Conservation (phyloP, 495 filamentous ascomycete genomes). For the Niebla homalea region DNA sequence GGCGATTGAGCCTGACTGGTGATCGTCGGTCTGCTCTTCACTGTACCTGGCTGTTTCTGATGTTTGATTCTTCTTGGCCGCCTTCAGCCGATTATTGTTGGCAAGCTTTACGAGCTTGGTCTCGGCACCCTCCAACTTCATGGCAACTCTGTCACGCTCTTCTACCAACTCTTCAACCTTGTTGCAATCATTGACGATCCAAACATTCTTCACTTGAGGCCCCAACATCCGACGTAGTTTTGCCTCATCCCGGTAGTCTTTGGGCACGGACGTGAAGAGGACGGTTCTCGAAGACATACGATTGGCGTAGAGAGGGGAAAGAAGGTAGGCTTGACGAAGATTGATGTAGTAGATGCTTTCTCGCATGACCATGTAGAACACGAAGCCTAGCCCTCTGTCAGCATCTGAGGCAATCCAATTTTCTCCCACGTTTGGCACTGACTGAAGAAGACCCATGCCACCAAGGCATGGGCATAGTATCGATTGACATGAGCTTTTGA, state of each 20-base stretch:
- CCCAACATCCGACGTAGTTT: slow-evolving; percentile 72
- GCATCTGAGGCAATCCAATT: background rate
- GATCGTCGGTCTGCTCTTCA: slow-evolving; percentile 40
- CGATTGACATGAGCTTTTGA: slow-evolving; percentile 38
- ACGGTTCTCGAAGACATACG: slow-evolving; percentile 91
- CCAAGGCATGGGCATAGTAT: slow-evolving; percentile 65
- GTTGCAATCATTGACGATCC: slow-evolving; percentile 69
- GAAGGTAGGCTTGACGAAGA: slow-evolving; percentile 83
- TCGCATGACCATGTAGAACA: slow-evolving; percentile 79
- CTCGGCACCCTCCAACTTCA: slow-evolving; percentile 81
- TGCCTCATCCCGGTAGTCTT: slow-evolving; percentile 55
- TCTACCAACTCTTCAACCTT: slow-evolving; percentile 75
- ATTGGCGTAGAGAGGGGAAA: slow-evolving; percentile 75
- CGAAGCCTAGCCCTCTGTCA: slow-evolving; percentile 38
- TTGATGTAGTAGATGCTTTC: slow-evolving; percentile 94
- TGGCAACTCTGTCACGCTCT: slow-evolving; percentile 68
- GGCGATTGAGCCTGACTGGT: slow-evolving; percentile 62
- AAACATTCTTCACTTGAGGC: slow-evolving; percentile 60
- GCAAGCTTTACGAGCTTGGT: slow-evolving; percentile 75
- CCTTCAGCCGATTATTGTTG: slow-evolving; percentile 62
- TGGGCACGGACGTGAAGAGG: slow-evolving; percentile 76
- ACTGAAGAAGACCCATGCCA: slow-evolving; percentile 65
- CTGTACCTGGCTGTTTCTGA: slow-evolving; percentile 34
- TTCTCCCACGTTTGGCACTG: slow-evolving; percentile 8
- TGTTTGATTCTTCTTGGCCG: slow-evolving; percentile 52